Base-by-base conservation (phyloP, 208 protist genomes). In the Trypanosoma caninum region DNA sequence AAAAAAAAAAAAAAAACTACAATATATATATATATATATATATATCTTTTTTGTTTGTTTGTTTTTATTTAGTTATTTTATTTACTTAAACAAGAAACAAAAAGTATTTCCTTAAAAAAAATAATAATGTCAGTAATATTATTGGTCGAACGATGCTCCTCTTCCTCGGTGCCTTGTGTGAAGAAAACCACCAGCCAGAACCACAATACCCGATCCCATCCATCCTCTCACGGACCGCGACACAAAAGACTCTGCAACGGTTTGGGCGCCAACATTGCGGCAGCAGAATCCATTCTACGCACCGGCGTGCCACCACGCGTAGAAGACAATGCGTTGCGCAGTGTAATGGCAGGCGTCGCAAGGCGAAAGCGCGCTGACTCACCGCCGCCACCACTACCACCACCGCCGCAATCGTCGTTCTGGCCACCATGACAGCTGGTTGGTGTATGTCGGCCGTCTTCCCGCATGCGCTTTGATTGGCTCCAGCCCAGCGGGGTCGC, bases 401-500 rank as follows among this genome's bases (percentile, higher is more conserved):
- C 34, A 44, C 46, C 35, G 16, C 20, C 50, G 18, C 37, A 4
- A 20, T 28, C 25, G 50, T 42, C 4, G 44, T 53, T 53, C 13
- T 53, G 14, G n/a, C 20, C 16, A 41, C 25, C 28, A 52, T 30
- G 22, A 48, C 25, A 48, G 2, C 22, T 45, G n/a, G 38, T 27
- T 5, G 56, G 53, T 30, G 38, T 50, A 28, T 57, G 34, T 5
- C 9, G 59, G 27, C 25, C 45, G 7, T 73, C 66, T 9, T 30
- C 25, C 20, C 69, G 74, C 18, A 28, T 45, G 5, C 78, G 82
- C 62, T 80, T 82, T 6, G 68, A 38, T 14, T 82, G 69, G 47
- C 58, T 41, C 83, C 83, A 90, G 5, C 83, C 83, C 10, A 90
- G 69, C 30, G 82, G 74, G 0, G 74, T 46, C 0, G 46, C 25